Percentiles rank a stretch among this genome's conserved stretches.
phyloP scores from a whole-genome alignment of 805 yeast genomes.

The Schwanniomyces polymorphus region DNA sequence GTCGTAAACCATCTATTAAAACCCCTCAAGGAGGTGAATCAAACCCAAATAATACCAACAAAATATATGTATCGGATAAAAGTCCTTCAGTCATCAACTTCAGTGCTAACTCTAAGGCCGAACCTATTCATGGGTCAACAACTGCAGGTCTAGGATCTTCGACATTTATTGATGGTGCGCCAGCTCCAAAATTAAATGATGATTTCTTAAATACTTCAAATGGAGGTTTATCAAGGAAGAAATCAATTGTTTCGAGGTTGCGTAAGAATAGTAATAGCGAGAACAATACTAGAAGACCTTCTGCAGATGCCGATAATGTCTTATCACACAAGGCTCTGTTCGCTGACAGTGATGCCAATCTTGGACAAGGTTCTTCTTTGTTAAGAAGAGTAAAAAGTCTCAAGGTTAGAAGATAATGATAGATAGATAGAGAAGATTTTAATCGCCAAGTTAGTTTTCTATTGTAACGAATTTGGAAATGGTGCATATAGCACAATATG shows the following conservation, averaged over 20 bases:
- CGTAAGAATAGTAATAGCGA: constrained; percentile 40
- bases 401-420: constrained; percentile 62
- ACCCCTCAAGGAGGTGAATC: constrained; percentile 1
- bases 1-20: constrained; percentile 15
- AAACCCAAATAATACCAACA: constrained; percentile 9
- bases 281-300: constrained; percentile 24
- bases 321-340: constrained; percentile 11
- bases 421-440: background rate
- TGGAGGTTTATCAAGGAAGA: constrained; percentile 66
- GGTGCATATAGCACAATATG: background rate
- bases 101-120: constrained; percentile 67
- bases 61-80: constrained; percentile 42
- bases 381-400: constrained; percentile 86
- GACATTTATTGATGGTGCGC: constrained; percentile 94
- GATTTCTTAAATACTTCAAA: constrained; percentile 24
- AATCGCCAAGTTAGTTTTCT: background rate
- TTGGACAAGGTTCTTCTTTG: constrained; percentile 51
- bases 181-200: constrained; percentile 60
- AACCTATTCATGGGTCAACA: constrained; percentile 79
- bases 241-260: constrained; percentile 74
- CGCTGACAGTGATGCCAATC: constrained; percentile 10
- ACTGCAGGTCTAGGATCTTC: constrained; percentile 90
- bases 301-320: constrained; percentile 6
- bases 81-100: constrained; percentile 60
- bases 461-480: background rate